These are phyloP conservation scores for Saccharomyces hybrid DNA, from an alignment of 1,139 yeast genomes.

Conservation along the genomic window DNA sequence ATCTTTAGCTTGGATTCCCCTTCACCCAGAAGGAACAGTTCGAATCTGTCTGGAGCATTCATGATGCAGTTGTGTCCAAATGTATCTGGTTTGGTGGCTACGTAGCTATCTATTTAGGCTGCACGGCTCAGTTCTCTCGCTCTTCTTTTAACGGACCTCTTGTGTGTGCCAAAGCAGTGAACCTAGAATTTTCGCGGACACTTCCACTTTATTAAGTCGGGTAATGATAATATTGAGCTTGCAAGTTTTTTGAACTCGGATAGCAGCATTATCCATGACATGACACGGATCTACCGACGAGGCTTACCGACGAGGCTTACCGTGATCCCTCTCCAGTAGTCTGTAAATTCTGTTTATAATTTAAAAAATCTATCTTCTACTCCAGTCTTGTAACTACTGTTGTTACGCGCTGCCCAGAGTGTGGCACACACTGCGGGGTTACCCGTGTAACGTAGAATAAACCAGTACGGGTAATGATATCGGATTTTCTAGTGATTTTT, in stretches of 20 bases:
- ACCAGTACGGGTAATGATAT: neutral
- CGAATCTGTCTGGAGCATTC: conserved; percentile 99
- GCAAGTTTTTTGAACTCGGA: neutral
- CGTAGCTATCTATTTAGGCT: neutral
- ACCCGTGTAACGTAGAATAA: neutral
- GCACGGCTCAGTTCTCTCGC: neutral
- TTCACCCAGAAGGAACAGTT: conserved; percentile 91
- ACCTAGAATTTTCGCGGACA: neutral
- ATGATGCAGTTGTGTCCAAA: conserved; percentile 33
- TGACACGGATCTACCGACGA: neutral
- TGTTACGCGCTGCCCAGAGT: neutral
- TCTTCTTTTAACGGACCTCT: neutral
- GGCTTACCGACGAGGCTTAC: neutral
- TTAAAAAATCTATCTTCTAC: too few species aligned
- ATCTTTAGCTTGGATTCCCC: conserved; percentile 87
- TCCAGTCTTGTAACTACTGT: neutral
- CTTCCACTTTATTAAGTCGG: neutral
- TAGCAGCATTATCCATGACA: neutral
- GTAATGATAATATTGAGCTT: neutral
- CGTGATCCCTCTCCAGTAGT: neutral
- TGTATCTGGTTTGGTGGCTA: neutral
- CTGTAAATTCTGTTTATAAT: neutral
- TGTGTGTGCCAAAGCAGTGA: neutral
- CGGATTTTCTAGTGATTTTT: neutral
- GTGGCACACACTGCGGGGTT: neutral